Conservation (phyloP, 139 green algal genomes). For the Coccomyxa sp. region DNA sequence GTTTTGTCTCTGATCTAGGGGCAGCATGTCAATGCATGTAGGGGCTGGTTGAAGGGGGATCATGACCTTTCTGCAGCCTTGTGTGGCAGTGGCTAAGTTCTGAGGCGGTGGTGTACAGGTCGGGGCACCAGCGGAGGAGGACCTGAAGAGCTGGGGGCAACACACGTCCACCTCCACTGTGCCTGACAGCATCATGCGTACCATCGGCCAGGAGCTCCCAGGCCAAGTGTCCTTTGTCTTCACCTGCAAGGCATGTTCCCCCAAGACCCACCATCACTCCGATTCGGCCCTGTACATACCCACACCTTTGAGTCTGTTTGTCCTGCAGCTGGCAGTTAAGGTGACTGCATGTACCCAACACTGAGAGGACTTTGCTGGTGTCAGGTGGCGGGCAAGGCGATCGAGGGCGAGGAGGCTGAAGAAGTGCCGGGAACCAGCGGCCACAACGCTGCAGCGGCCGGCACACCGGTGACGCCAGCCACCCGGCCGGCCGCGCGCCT, state of each 20-base stretch:
- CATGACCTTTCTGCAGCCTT: not conserved
- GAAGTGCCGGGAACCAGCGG: not conserved
- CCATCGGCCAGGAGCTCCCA: slow-evolving; percentile 32
- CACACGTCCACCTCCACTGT: slow-evolving; percentile 68
- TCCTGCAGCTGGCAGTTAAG: not conserved
- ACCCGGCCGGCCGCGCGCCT: not conserved
- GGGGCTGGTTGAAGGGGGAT: not conserved
- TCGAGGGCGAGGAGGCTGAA: not conserved
- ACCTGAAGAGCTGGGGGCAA: slow-evolving; percentile 87
- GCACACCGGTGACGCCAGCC: not conserved
- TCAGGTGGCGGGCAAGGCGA: not conserved
- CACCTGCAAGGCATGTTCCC: slow-evolving; percentile 48
- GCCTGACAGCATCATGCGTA: slow-evolving; percentile 65
- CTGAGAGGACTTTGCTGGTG: not conserved
- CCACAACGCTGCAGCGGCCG: not conserved
- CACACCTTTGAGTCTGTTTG: not conserved
- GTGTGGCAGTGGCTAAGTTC: not conserved
- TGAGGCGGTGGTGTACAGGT: slow-evolving; percentile 43
- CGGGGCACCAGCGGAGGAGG: slow-evolving; percentile 83
- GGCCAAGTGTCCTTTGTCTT: slow-evolving; percentile 86
- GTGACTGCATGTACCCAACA: not conserved
- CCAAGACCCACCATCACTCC: not conserved
- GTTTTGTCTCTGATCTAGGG: not conserved
- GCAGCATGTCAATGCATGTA: not conserved
- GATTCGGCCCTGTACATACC: not conserved